phyloP scores from a whole-genome alignment of 192 early-diverging fungal genomes.

The Coemansia sp. region DNA sequence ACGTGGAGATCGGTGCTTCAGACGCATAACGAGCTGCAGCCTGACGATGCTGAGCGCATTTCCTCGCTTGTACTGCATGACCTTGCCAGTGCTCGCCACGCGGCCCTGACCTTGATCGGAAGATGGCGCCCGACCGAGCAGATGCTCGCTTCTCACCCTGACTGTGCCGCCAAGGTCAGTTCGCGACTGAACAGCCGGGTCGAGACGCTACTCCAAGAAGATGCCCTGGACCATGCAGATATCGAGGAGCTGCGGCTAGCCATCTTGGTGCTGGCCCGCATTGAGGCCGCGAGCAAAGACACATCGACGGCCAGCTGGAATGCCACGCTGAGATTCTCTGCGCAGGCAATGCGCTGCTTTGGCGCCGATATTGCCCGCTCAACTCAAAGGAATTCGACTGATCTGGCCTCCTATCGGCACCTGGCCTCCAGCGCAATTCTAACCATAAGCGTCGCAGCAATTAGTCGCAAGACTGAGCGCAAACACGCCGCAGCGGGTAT shows the following conservation, averaged over 20 bases:
- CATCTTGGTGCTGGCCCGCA: constrained; percentile 14
- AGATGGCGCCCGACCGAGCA: constrained; percentile 16
- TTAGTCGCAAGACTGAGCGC: not conserved
- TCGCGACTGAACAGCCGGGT: constrained; percentile 10
- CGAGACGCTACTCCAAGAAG: not conserved
- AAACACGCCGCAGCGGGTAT: not conserved
- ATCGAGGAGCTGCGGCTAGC: constrained; percentile 7
- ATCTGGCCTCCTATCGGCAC: not conserved
- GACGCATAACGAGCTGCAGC: constrained; percentile 33
- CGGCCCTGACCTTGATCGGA: constrained; percentile 20
- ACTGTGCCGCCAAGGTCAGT: not conserved
- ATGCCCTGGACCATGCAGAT: not conserved
- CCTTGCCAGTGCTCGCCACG: constrained; percentile 7
- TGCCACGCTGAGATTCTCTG: constrained; percentile 7
- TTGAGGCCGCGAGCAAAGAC: constrained; percentile 5
- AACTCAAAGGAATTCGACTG: too few relatives aligned
- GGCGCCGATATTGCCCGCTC: not conserved
- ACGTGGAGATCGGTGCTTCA: constrained; percentile 30
- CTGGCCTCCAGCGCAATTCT: constrained; percentile 24
- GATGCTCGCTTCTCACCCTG: not conserved
- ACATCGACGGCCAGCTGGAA: constrained; percentile 12
- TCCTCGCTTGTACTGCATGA: constrained; percentile 13
- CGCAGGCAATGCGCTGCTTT: not conserved
- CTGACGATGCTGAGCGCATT: constrained; percentile 22
- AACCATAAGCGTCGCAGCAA: constrained; percentile 15